Evolutionary conservation across 176 grass and related monocot genomes (phyloP).

Genomic region (Rhynchospora pubera): DNA sequence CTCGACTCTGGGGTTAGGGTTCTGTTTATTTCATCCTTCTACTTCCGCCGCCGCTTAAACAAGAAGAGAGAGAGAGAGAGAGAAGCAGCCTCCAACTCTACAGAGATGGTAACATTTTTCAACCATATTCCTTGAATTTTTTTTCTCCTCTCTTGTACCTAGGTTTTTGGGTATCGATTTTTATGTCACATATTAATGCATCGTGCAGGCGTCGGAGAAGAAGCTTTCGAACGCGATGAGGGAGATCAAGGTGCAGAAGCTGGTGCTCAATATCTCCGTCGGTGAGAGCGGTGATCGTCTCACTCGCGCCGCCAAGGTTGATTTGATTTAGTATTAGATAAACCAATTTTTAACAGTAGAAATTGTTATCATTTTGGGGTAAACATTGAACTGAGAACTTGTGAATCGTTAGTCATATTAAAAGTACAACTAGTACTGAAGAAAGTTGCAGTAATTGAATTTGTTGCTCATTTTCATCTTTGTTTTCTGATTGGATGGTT

Average conservation of each 20-base stretch:
- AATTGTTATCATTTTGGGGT: neutral
- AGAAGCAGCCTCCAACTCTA: neutral
- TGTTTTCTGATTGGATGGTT: neutral
- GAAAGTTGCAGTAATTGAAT: neutral
- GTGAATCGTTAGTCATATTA: neutral
- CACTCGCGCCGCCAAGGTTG: constrained; percentile 65
- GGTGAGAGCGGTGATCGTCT: constrained; percentile 88
- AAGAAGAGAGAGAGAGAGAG: neutral
- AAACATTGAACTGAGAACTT: neutral
- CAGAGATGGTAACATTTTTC: neutral
- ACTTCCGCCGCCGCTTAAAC: neutral
- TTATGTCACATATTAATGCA: neutral
- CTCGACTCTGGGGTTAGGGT: neutral
- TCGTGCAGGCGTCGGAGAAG: constrained; percentile 62
- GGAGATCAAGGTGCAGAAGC: constrained; percentile 85
- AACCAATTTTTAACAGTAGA: neutral
- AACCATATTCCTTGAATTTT: neutral
- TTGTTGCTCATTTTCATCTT: neutral
- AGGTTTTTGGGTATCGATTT: neutral
- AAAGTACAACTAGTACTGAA: neutral
- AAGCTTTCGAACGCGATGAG: constrained; percentile 69
- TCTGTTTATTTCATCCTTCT: neutral
- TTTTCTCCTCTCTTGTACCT: neutral
- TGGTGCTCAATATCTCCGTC: constrained; percentile 83
- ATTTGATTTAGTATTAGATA: no score